These are phyloP conservation scores for Plasmodiophora brassicae DNA, from an alignment of 208 protist genomes.

Conservation along the genomic window DNA sequence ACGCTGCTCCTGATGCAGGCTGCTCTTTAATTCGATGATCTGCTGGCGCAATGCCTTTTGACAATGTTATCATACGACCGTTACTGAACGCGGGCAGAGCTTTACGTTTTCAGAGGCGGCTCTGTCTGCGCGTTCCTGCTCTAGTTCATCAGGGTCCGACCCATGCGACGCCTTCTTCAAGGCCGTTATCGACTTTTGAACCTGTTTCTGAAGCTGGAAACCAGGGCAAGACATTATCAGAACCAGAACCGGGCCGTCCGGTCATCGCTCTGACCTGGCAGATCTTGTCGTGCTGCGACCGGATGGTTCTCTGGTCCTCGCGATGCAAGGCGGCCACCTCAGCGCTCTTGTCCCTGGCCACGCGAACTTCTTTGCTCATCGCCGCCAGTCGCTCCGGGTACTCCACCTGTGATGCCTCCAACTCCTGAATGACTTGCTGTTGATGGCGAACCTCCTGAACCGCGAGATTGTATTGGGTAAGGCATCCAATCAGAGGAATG, in stretches of 20 bases:
- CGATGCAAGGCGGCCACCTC: not conserved
- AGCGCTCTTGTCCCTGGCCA: not conserved
- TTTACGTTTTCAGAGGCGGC: not conserved
- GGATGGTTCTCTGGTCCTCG: not conserved
- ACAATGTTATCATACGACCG: not conserved
- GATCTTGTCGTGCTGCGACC: constrained; percentile 13
- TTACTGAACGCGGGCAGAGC: not conserved
- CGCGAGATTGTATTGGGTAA: not conserved
- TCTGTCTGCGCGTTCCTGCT: not conserved
- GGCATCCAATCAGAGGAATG: not conserved
- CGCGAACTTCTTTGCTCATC: not conserved
- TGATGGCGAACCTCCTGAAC: not conserved
- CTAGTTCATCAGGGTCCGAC: not conserved
- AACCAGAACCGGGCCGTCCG: not conserved
- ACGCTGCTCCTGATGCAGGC: not conserved
- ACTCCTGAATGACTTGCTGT: not conserved
- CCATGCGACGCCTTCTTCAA: not conserved
- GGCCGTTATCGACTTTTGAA: not conserved
- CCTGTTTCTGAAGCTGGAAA: constrained; percentile 12
- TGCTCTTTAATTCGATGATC: not conserved
- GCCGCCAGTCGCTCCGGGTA: not conserved
- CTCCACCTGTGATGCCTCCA: not conserved
- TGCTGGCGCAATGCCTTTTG: not conserved
- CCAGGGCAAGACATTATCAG: not conserved
- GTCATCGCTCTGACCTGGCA: not conserved